A percentile compares a stretch with the other conserved stretches of the same genome.
phyloP scores from a whole-genome alignment of 352 stramenopile genomes.

The Globisporangium cederbergense region DNA sequence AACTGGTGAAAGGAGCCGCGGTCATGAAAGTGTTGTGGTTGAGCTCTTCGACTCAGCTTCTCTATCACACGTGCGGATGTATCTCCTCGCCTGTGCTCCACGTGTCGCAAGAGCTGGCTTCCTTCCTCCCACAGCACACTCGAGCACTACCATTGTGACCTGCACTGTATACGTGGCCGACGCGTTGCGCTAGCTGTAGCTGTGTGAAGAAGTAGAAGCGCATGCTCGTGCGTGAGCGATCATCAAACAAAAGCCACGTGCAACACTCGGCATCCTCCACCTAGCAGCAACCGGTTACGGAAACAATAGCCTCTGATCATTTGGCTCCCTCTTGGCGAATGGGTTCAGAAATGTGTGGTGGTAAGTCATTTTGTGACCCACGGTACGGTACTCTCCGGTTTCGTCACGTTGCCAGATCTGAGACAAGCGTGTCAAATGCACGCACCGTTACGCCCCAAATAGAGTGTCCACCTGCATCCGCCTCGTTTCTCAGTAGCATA shows the following conservation, averaged over 20 bases:
- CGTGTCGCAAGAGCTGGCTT: neutral
- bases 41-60: neutral
- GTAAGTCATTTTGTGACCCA: neutral
- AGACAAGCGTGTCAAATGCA: neutral
- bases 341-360: conserved; percentile 1
- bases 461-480: neutral
- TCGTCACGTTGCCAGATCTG: neutral
- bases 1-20: neutral
- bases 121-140: neutral
- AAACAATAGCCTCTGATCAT: neutral
- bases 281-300: too few species aligned
- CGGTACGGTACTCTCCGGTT: neutral
- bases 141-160: too few species aligned
- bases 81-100: neutral
- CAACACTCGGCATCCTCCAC: too few species aligned
- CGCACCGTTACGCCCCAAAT: neutral
- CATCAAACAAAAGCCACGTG: too few species aligned
- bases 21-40: neutral
- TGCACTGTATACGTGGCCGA: too few species aligned
- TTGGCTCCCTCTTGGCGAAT: neutral
- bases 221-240: too few species aligned
- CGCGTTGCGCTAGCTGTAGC: too few species aligned
- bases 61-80: neutral
- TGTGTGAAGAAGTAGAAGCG: too few species aligned
- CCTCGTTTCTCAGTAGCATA: neutral